Evolutionary conservation across 768 basidiomycete genomes (phyloP).

Genomic region (Panellus pusillus): DNA sequence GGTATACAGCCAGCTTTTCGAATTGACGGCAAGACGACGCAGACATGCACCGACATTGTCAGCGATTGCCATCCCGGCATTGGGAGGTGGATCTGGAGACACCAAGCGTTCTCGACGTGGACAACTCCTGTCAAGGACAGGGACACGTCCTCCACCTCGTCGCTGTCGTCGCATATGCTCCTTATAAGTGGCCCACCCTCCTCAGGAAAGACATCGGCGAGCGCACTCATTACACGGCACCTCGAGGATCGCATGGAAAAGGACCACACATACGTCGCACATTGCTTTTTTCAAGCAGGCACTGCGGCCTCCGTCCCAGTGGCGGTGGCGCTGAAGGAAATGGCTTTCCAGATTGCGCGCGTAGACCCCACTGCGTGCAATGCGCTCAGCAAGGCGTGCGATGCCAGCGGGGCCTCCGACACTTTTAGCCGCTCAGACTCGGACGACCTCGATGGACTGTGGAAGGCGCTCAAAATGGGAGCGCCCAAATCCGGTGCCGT

Average conservation of each 20-base stretch:
- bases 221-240: background rate
- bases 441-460: background rate
- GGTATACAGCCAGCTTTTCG: background rate
- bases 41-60: background rate
- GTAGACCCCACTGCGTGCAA: background rate
- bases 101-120: background rate
- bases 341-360: constrained; percentile 4
- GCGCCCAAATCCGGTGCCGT: background rate
- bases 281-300: background rate
- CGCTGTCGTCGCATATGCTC: background rate
- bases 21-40: background rate
- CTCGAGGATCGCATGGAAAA: background rate
- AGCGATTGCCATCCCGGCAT: background rate
- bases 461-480: background rate
- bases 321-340: background rate
- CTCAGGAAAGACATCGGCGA: background rate
- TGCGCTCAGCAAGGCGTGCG: background rate
- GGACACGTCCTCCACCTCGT: background rate
- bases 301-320: background rate
- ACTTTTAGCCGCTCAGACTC: background rate
- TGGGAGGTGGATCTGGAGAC: background rate
- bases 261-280: background rate
- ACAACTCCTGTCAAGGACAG: background rate
- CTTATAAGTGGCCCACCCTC: background rate
- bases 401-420: background rate